Evolutionary conservation across 805 yeast species (phyloP), one percentile per base, ranked within the genome.

Genomic region (Naumovozyma castellii): DNA sequence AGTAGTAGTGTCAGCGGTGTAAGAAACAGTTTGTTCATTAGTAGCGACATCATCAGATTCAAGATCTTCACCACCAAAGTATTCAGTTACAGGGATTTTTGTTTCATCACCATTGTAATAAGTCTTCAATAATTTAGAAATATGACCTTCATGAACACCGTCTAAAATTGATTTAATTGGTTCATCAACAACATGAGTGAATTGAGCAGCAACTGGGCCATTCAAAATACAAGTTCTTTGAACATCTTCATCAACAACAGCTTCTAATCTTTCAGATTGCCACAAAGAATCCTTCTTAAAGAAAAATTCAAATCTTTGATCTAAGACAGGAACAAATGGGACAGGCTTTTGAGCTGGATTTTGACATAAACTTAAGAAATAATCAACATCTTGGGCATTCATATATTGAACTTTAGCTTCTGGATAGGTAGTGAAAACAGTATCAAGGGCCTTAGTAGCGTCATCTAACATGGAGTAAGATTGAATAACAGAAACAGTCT

Each of bases 171-270:
- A 84, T 65, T 84, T 80, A 58, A 92, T 84, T 55, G 98, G 97
- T 68, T 86, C 96, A 59, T 92, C 80, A 45, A 84, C 92, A 58
- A 73, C 71, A 56, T 73, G 83, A 53, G 97, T 80, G 71, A 70
- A 88, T 67, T 80, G 87, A 53, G 95, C 96, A 54, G 99, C 95
- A 51, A 92, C 97, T 38, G 99, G 99, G 54, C 98, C 97, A 56
- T 87, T 96, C 57, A 92, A 75, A 51, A 92, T 87, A 83, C 98
- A 94, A n/a, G 97, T 90, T 74, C 98, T 83, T 66, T 88, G 88
- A 46, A 92, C 97, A 62, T 92, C 99, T 56, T 83, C 86, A 51
- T 75, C 97, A 49, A 85, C 88, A 59, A 92, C 97, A 44, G 97
- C 84, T 62, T 87, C 97, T 60, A 92, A 75, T 62, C 85, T 90